Evolutionary conservation across 768 basidiomycete genomes (phyloP).

Genomic region (Suillus ampliporus): DNA sequence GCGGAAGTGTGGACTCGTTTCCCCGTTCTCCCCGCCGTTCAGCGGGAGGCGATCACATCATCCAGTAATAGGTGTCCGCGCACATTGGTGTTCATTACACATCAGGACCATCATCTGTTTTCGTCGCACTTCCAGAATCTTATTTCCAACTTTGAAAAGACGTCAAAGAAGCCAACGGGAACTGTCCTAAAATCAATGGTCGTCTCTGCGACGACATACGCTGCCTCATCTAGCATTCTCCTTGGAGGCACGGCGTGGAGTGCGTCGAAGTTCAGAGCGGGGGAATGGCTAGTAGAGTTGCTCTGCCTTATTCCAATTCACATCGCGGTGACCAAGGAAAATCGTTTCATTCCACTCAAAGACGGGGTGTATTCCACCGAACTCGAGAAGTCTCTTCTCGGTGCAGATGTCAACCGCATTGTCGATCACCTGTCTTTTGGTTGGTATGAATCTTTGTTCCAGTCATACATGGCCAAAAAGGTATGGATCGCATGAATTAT

Average conservation of each 20-base stretch:
- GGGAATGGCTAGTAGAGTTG: constrained; percentile 68
- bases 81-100: constrained; percentile 51
- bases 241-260: constrained; percentile 26
- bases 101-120: constrained; percentile 42
- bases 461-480: constrained; percentile 65
- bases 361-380: constrained; percentile 58
- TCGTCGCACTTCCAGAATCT: constrained; percentile 50
- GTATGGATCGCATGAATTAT: constrained; percentile 28
- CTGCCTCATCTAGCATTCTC: constrained; percentile 29
- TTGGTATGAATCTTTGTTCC: constrained; percentile 70
- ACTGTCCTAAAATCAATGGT: constrained; percentile 45
- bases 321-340: constrained; percentile 62
- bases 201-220: constrained; percentile 39
- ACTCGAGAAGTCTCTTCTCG: constrained; percentile 57
- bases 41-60: constrained; percentile 47
- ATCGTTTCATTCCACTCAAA: constrained; percentile 64
- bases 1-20: constrained; percentile 65
- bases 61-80: constrained; percentile 38
- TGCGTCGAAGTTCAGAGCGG: constrained; percentile 48
- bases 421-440: constrained; percentile 61
- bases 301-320: constrained; percentile 70
- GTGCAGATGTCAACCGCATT: constrained; percentile 62
- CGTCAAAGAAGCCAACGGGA: constrained; percentile 58
- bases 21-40: constrained; percentile 59
- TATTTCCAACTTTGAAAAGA: constrained; percentile 52